phyloP scores from a whole-genome alignment of 768 basidiomycete species.

The Mycena latifolia region DNA sequence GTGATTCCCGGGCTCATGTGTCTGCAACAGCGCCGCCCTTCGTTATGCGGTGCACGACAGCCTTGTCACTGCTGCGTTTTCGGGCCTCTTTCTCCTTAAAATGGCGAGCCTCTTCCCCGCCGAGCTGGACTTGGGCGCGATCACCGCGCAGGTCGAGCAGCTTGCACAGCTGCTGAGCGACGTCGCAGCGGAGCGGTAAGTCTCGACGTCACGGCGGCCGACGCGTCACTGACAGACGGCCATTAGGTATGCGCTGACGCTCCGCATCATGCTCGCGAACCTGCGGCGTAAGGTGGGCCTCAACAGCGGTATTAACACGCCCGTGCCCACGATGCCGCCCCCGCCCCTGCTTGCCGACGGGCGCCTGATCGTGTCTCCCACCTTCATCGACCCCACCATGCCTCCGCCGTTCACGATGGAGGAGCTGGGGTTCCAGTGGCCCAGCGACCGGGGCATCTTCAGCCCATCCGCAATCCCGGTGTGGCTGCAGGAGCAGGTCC shows the following conservation, averaged over 20 bases:
- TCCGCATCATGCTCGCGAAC: conserved; percentile 95
- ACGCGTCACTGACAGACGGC: not conserved
- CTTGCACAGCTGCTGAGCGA: conserved; percentile 91
- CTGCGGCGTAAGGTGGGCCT: conserved; percentile 90
- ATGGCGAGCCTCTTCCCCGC: conserved; percentile 94
- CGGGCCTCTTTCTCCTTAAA: conserved; percentile 91
- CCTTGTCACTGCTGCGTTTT: conserved; percentile 92
- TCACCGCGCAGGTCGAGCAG: conserved; percentile 90
- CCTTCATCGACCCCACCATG: conserved; percentile 64
- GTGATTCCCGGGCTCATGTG: conserved; percentile 11
- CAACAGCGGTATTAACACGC: conserved; percentile 59
- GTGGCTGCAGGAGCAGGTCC: conserved; percentile 93
- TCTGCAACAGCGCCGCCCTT: conserved; percentile 76
- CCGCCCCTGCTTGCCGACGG: conserved; percentile 59
- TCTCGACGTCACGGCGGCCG: not conserved
- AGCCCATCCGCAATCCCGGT: conserved; percentile 87
- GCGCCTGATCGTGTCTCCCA: conserved; percentile 71
- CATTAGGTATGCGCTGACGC: conserved; percentile 86
- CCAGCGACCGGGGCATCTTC: conserved; percentile 72
- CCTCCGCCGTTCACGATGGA: conserved; percentile 84
- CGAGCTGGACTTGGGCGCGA: conserved; percentile 81
- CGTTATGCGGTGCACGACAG: conserved; percentile 95
- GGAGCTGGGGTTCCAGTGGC: conserved; percentile 86
- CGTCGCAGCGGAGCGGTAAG: conserved; percentile 90
- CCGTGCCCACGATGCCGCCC: conserved; percentile 64